A percentile compares a stretch with the other conserved stretches of the same genome.
Evolutionary conservation across 345 rosid genomes (phyloP).

Genomic region (Eucalyptus urophylla): DNA sequence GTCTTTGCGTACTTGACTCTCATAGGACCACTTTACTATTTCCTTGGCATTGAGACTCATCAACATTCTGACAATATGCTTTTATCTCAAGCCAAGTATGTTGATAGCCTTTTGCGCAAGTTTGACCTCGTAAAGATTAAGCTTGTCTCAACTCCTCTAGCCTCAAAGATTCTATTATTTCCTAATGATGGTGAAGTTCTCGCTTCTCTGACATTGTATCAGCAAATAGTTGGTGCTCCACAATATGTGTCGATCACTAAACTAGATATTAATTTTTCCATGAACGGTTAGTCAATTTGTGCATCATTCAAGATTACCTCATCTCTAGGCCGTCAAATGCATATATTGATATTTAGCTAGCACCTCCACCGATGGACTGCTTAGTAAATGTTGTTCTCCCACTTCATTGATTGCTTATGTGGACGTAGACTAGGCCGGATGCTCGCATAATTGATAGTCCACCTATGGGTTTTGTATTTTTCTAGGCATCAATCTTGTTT

Average conservation of each 20-base stretch:
- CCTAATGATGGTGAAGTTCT: neutral
- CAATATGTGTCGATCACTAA: neutral
- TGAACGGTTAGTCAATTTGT: neutral
- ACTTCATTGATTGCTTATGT: neutral
- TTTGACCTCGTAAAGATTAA: neutral
- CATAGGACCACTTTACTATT: neutral
- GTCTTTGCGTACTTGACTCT: neutral
- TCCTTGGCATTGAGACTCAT: neutral
- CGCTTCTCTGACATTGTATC: neutral
- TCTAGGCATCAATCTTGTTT: neutral
- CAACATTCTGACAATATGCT: neutral
- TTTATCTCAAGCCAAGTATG: neutral
- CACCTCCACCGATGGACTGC: neutral
- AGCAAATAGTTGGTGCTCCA: neutral
- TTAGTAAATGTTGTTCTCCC: neutral
- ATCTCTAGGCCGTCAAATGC: neutral
- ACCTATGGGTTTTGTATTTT: neutral
- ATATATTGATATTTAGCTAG: neutral
- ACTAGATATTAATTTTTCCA: fast-evolving
- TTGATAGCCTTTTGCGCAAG: neutral
- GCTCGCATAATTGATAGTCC: neutral
- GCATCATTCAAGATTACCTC: neutral
- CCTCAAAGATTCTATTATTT: neutral
- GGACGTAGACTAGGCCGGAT: fast-evolving
- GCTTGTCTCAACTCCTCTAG: neutral